Conservation (phyloP, 768 basidiomycete genomes). For the Lactarius psammicola region DNA sequence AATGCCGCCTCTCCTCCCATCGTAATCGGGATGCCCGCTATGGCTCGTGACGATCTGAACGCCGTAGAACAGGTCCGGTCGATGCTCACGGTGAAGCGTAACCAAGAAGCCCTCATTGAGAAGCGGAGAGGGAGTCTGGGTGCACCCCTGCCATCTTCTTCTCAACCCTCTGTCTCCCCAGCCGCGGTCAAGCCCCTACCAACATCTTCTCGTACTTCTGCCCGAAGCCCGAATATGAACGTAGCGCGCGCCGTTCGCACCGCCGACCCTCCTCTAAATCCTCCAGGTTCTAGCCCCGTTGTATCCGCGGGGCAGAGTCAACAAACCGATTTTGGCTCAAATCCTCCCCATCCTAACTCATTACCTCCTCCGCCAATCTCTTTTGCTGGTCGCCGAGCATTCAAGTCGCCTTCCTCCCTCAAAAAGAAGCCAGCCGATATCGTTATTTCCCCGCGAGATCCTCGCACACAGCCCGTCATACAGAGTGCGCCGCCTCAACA, state of each 20-base stretch:
- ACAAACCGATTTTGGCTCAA: constrained; percentile 23
- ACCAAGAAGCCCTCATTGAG: constrained; percentile 69
- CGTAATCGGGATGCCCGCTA: constrained; percentile 55
- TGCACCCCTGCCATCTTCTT: constrained; percentile 32
- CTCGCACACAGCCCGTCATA: constrained; percentile 56
- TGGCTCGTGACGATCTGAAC: constrained; percentile 56
- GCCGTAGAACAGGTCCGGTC: constrained; percentile 63
- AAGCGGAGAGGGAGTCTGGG: constrained; percentile 63
- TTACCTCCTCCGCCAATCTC: constrained; percentile 71
- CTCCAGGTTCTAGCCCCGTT: constrained; percentile 25
- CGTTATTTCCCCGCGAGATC: constrained; percentile 67
- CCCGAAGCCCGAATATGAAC: constrained; percentile 29
- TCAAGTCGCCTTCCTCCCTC: constrained; percentile 50
- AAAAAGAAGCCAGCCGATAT: constrained; percentile 77
- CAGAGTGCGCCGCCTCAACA: constrained; percentile 76
- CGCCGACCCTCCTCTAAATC: constrained; percentile 34
- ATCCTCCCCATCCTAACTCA: constrained; percentile 40
- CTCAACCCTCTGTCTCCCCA: constrained; percentile 27
- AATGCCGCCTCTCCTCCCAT: constrained; percentile 66
- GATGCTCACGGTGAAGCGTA: constrained; percentile 62
- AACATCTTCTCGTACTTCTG: constrained; percentile 36
- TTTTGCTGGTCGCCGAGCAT: constrained; percentile 72
- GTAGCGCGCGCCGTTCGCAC: constrained; percentile 31
- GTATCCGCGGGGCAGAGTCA: constrained; percentile 34
- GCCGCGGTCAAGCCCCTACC: constrained; percentile 33